Base-by-base conservation (phyloP, 208 protist species). In the Acanthamoeba lenticulata region DNA sequence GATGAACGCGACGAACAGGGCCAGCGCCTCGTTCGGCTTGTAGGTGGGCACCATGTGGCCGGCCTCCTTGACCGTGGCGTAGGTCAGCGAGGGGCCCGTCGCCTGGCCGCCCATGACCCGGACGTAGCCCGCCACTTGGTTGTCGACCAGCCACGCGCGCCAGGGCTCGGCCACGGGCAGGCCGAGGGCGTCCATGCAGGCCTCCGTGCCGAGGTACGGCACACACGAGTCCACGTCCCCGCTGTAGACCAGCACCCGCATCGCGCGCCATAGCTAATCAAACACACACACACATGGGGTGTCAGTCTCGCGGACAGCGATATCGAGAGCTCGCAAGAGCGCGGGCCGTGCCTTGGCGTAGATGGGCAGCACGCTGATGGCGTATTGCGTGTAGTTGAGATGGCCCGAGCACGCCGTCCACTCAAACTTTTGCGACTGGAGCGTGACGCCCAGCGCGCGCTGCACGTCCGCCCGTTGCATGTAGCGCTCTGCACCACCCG, bases 191-290 rank as follows among this genome's bases (percentile, higher is more conserved):
- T 52, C 85, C 47, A 95, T 85, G 45, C 36, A 40, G 47, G 45
- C 72, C 13, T 57, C 40, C 40, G 93, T 95, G 62, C 94, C 65
- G 40, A 92, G 47, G 47, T 95, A 95, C 40, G 94, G 81, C 40
- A 95, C 94, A 52, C 85, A 95, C 90, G 52, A 92, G 65, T 95
- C 94, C 49, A 95, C 60, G 57, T 95, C 94, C 47, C 94, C 94
- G 81, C 60, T 86, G 49, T 74, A 95, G 19, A 95, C 83, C 19
- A 95, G 52, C 1, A 95, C 45, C 11, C 57, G 38, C 45, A 92
- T 42, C 38, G 60, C 7, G 3, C 42, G 7, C 74, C 74, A 85
- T 27, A 85, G 42, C 74, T 85, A 44, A 5, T 6, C 69, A 3
- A 6, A 24, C 6, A 45, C 65, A 34, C 65, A 17, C 7, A 60